phyloP scores from a whole-genome alignment of 495 filamentous ascomycete species.

The Penicillium goetzii region DNA sequence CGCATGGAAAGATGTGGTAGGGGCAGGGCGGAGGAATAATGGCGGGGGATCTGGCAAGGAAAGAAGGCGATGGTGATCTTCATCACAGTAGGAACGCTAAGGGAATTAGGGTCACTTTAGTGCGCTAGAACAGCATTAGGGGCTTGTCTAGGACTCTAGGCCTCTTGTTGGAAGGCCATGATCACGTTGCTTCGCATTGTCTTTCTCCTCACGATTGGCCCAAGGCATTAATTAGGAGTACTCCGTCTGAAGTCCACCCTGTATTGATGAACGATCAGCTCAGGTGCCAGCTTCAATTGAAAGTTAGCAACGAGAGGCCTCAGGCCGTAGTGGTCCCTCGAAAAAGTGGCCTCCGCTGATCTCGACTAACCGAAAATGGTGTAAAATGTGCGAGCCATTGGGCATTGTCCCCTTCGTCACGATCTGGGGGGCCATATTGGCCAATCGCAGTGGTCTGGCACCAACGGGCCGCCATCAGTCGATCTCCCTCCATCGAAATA shows the following conservation, averaged over 20 bases:
- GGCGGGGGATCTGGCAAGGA: too few species aligned
- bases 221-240: too few species aligned
- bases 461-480: neutral
- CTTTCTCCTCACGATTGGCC: too few species aligned
- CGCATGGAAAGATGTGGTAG: neutral
- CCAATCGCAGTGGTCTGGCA: neutral
- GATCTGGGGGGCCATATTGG: neutral
- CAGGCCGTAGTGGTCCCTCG: neutral
- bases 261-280: too few species aligned
- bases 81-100: neutral
- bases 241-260: too few species aligned
- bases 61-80: neutral
- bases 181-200: too few species aligned
- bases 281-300: too few species aligned
- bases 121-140: neutral
- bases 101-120: too few species aligned
- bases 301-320: too few species aligned
- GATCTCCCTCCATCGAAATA: neutral
- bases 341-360: neutral
- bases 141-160: neutral
- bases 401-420: neutral
- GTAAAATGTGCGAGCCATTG: neutral
- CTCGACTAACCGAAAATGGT: slow-evolving; percentile 6
- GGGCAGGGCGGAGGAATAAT: too few species aligned
- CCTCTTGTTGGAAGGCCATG: neutral